phyloP scores from a whole-genome alignment of 2,329 filamentous ascomycete genomes.

The Penicillium frequentans region DNA sequence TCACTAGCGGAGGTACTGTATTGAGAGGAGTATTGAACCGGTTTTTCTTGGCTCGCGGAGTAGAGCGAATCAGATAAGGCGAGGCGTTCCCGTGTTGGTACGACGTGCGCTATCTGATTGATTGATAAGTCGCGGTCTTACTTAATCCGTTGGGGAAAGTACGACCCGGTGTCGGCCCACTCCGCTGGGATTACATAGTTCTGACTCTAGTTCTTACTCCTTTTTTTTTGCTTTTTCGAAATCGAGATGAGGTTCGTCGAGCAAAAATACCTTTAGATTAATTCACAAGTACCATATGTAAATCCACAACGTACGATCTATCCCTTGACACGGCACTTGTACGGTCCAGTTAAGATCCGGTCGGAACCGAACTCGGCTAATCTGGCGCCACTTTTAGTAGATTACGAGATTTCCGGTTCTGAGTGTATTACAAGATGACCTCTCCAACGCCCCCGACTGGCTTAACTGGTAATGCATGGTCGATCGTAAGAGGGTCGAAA shows the following conservation, averaged over 20 bases:
- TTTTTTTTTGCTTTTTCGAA: not conserved
- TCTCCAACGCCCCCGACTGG: slow-evolving; percentile 5
- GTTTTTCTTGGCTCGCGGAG: not conserved
- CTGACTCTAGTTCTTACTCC: not conserved
- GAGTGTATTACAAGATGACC: not conserved
- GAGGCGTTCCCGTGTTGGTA: not conserved
- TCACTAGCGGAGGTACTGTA: too few relatives aligned
- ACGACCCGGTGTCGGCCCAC: slow-evolving; percentile 13
- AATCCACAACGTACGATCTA: not conserved
- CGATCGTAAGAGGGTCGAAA: slow-evolving; percentile 15
- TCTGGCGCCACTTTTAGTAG: not conserved
- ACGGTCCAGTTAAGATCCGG: slow-evolving; percentile 5
- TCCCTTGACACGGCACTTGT: not conserved
- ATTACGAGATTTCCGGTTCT: not conserved
- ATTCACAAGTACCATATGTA: too few relatives aligned
- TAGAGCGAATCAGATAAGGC: not conserved
- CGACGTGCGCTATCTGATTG: slow-evolving; percentile 12
- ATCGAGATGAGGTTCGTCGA: not conserved
- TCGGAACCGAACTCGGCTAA: slow-evolving; percentile 6
- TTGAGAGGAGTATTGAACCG: too few relatives aligned
- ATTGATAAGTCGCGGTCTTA: slow-evolving; percentile 7
- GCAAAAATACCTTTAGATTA: not conserved
- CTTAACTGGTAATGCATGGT: slow-evolving; percentile 15
- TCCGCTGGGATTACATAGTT: not conserved
- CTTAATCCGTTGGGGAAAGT: not conserved